Conservation (phyloP, 2,329 filamentous ascomycete genomes). For the Ceratocystiopsis sp. region DNA sequence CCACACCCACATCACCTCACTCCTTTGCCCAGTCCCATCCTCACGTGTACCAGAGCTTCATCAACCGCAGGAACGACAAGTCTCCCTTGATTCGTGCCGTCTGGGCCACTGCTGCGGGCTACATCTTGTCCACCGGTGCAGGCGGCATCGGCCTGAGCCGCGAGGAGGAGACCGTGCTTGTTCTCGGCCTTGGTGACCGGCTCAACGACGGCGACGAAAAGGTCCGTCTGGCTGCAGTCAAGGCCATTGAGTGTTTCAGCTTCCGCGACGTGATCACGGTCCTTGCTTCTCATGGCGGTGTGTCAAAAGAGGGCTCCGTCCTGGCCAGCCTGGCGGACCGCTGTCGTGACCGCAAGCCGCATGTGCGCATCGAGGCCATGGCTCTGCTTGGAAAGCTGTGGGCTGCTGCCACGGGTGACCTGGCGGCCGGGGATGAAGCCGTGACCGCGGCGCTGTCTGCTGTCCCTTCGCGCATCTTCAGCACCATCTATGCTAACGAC, state of each 20-base stretch:
- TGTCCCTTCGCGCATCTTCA: slow-evolving; percentile 72
- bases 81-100: slow-evolving; percentile 63
- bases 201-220: slow-evolving; percentile 80
- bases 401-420: slow-evolving; percentile 82
- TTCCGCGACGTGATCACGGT: slow-evolving; percentile 71
- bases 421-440: slow-evolving; percentile 64
- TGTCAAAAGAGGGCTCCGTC: slow-evolving; percentile 60
- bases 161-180: slow-evolving; percentile 61
- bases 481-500: slow-evolving; percentile 82
- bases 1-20: slow-evolving; percentile 70
- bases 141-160: slow-evolving; percentile 76
- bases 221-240: slow-evolving; percentile 77
- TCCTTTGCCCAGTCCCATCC: slow-evolving; percentile 76
- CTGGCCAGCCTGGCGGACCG: slow-evolving; percentile 71
- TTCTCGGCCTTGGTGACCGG: slow-evolving; percentile 61
- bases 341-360: slow-evolving; percentile 68
- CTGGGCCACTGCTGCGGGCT: slow-evolving; percentile 71
- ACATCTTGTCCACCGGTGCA: slow-evolving; percentile 80
- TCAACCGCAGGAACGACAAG: slow-evolving; percentile 77
- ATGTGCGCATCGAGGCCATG: slow-evolving; percentile 76
- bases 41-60: slow-evolving; percentile 64
- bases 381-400: slow-evolving; percentile 70
- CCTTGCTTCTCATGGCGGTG: slow-evolving; percentile 57
- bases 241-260: slow-evolving; percentile 63
- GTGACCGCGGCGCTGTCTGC: slow-evolving; percentile 60